Percentiles rank a stretch among this genome's conserved stretches.
phyloP scores from a whole-genome alignment of 257 asterid genomes.

The Avicennia marina region DNA sequence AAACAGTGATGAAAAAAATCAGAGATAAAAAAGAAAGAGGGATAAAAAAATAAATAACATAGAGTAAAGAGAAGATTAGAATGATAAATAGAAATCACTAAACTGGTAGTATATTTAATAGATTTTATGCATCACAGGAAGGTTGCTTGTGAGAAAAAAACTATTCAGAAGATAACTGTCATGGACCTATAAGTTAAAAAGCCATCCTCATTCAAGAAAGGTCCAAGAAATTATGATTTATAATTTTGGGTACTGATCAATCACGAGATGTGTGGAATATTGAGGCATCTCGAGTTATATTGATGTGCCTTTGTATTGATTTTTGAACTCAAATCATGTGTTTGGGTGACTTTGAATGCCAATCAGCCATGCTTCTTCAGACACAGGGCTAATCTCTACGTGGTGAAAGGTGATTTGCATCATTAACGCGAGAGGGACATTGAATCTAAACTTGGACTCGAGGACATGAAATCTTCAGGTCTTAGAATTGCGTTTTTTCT shows the following conservation, averaged over 20 bases:
- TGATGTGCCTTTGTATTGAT: neutral
- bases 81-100: too few relatives aligned
- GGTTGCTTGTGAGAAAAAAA: too few relatives aligned
- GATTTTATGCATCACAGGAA: too few relatives aligned
- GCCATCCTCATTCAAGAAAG: too few relatives aligned
- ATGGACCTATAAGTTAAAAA: too few relatives aligned
- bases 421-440: neutral
- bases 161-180: too few relatives aligned
- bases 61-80: too few relatives aligned
- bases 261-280: neutral
- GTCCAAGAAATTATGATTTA: too few relatives aligned
- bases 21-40: too few relatives aligned
- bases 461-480: conserved; percentile 1
- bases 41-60: too few relatives aligned
- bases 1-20: too few relatives aligned
- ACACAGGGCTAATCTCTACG: neutral
- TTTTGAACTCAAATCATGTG: conserved; percentile 7
- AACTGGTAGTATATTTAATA: too few relatives aligned
- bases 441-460: neutral
- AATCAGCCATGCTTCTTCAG: neutral
- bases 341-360: neutral
- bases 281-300: neutral
- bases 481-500: neutral
- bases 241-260: neutral
- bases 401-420: conserved; percentile 11